Evolutionary conservation across 2,329 filamentous ascomycete genomes (phyloP).

Genomic region (Fusarium liriodendri): DNA sequence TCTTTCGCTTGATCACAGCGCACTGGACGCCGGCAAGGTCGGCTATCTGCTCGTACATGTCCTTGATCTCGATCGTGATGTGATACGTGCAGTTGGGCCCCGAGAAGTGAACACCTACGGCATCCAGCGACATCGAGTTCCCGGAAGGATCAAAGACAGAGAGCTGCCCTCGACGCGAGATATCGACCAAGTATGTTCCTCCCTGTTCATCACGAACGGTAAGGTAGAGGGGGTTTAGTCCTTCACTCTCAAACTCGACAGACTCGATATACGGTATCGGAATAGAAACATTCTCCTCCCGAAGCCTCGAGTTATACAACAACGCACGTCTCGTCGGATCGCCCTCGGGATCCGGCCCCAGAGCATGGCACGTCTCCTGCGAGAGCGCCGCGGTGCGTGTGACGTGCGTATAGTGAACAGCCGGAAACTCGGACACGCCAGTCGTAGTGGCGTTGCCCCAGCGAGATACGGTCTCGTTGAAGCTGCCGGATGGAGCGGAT

Average conservation of each 20-base stretch:
- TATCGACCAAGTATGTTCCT: slow-evolving; percentile 47
- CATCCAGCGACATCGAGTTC: slow-evolving; percentile 49
- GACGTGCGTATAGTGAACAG: slow-evolving; percentile 49
- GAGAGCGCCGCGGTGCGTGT: slow-evolving; percentile 43
- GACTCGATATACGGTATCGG: slow-evolving; percentile 53
- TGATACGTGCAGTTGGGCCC: slow-evolving; percentile 48
- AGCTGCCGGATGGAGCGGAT: not conserved
- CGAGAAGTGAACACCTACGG: slow-evolving; percentile 49
- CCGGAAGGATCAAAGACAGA: slow-evolving; percentile 47
- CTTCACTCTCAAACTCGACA: slow-evolving; percentile 48
- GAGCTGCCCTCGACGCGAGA: slow-evolving; percentile 48
- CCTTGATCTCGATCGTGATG: slow-evolving; percentile 47
- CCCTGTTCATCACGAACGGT: slow-evolving; percentile 46
- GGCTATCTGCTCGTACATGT: slow-evolving; percentile 50
- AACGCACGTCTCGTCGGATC: slow-evolving; percentile 41
- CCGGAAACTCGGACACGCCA: slow-evolving; percentile 34
- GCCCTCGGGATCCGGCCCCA: slow-evolving; percentile 38
- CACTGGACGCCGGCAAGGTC: slow-evolving; percentile 47
- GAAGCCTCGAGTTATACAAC: slow-evolving; percentile 47
- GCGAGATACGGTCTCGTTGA: slow-evolving; percentile 20
- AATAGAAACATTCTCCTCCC: slow-evolving; percentile 46
- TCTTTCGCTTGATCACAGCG: slow-evolving; percentile 32
- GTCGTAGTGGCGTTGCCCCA: slow-evolving; percentile 19
- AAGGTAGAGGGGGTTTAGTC: slow-evolving; percentile 48
- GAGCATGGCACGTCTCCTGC: slow-evolving; percentile 47